phyloP scores from a whole-genome alignment of 352 stramenopile genomes.

The Phytophthora sojae region DNA sequence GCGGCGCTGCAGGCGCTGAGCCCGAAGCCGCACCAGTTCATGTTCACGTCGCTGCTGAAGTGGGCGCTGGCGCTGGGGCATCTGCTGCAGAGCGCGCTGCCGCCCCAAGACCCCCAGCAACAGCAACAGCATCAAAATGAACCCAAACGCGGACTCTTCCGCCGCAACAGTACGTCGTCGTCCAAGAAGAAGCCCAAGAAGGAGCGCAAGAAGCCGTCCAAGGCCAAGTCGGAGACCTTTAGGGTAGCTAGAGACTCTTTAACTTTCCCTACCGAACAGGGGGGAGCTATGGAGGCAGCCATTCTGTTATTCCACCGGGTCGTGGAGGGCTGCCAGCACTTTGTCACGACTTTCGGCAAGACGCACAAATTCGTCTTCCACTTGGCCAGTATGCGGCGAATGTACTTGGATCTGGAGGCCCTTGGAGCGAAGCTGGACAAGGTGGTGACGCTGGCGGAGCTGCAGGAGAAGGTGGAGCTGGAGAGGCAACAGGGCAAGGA shows the following conservation, averaged over 20 bases:
- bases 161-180: slow-evolving; percentile 9
- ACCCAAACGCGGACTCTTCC: slow-evolving; percentile 9
- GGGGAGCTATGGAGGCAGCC: neutral
- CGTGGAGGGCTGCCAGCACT: slow-evolving; percentile 1
- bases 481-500: neutral
- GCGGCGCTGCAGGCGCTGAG: slow-evolving; percentile 1
- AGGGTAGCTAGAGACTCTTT: neutral
- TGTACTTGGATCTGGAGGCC: slow-evolving; percentile 23
- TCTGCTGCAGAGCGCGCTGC: neutral
- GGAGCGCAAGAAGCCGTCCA: neutral
- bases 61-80: neutral
- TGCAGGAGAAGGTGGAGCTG: neutral
- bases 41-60: slow-evolving; percentile 3
- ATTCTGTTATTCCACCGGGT: slow-evolving; percentile 11
- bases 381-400: slow-evolving; percentile 31
- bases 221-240: slow-evolving; percentile 11
- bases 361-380: slow-evolving; percentile 29
- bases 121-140: neutral
- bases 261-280: neutral
- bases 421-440: slow-evolving; percentile 14
- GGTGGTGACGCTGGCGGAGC: slow-evolving; percentile 3
- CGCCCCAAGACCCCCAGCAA: neutral
- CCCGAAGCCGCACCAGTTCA: neutral
- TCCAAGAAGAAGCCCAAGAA: slow-evolving; percentile 16
- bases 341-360: slow-evolving; percentile 27